Evolutionary conservation across 2,329 filamentous ascomycete species (phyloP), one percentile per base, ranked within the genome.

Genomic region (Colletotrichum spinosum): DNA sequence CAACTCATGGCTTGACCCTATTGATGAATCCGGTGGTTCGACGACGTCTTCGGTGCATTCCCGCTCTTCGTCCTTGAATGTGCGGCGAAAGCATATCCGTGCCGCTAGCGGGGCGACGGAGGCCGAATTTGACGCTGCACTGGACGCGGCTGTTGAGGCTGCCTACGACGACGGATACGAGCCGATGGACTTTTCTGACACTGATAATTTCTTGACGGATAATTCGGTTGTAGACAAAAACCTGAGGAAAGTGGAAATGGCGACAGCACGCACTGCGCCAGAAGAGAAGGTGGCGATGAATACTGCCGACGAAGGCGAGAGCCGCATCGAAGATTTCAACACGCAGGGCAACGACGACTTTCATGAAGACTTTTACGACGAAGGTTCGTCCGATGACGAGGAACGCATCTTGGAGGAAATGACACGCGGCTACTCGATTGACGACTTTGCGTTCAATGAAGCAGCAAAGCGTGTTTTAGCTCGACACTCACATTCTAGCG

Each of bases 81-180:
- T 92, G 52, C 85, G 88, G 67, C 85, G 91, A 68, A 92, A 90
- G 72, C 90, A 92, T 69, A 86, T 93, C 57, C 88, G 91, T 53
- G 84, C 83, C 41, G 75, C 84, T 3, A 95, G 92, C 69, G 89
- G 89, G 49, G 88, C 86, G 37, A 96, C 93, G 0, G 93, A 97
- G 75, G 91, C 92, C 7, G 94, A 97, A 73, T 97, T 98, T 70
- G 94, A 97, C 77, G 94, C 93, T 8, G 96, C 96, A 4, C 84
- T 98, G 48, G 95, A 98, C 79, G 95, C 94, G 33, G 96, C 96
- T 12, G 94, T 98, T 8, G 96, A 98, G 77, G 95, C 95, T 55
- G 96, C 95, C 6, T 99, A 98, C 76, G 92, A 97, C 75, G 94
- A 97, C 68, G 92, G 92, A 1, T 92, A 93, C 68, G 94, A 97